Base-by-base conservation (phyloP, 163 green algal species). In the Chlamydomonas reinhardtii region DNA sequence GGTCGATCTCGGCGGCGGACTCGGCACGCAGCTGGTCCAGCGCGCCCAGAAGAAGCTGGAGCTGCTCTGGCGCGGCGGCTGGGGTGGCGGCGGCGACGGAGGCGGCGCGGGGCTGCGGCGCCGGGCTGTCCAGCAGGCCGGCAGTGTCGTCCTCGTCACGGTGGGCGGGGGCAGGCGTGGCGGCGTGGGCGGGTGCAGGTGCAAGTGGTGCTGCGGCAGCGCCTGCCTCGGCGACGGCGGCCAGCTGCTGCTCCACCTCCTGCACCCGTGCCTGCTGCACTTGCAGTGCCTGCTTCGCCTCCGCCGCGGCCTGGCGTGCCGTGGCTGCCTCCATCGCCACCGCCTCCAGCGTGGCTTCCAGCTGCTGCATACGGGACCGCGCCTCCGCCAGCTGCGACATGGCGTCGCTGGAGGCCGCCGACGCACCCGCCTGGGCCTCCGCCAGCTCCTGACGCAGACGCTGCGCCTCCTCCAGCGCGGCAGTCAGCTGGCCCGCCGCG, bases 11-110 rank as follows among this genome's bases (percentile, higher is more conserved):
- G 54, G 19, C 37, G 24, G 39, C 17, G 0, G 62, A 56, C 54
- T 81, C 64, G 16, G 37, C 81, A 4, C 35, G 56, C 27, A 87
- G 81, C 81, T 79, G 73, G 6, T 69, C 8, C 17, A 81, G 54
- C 6, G 74, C 43, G 2, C 11, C 76, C 8, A 62, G 59, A 24
- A 74, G 32, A 0, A 56, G 6, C 48, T 56, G 48, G 11, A 56
- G 48, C 48, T 56, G 48, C 48, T 56, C 48, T 14, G 48, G 48
- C 48, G 48, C 48, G 48, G 48, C 48, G 48, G 48, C 48, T 17
- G 48, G 48, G 6, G 48, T 56, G 48, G 48, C 48, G 48, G 48
- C 48, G 48, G 48, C 48, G 48, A 56, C 48, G 14, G 48, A 56
- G 48, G 48, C 48, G 48, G 48, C 48, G 48, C 48, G 48, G 6